A percentile compares a stretch with the other conserved stretches of the same genome.
phyloP scores from a whole-genome alignment of 2,329 filamentous ascomycete genomes.

The Fusarium sp. region DNA sequence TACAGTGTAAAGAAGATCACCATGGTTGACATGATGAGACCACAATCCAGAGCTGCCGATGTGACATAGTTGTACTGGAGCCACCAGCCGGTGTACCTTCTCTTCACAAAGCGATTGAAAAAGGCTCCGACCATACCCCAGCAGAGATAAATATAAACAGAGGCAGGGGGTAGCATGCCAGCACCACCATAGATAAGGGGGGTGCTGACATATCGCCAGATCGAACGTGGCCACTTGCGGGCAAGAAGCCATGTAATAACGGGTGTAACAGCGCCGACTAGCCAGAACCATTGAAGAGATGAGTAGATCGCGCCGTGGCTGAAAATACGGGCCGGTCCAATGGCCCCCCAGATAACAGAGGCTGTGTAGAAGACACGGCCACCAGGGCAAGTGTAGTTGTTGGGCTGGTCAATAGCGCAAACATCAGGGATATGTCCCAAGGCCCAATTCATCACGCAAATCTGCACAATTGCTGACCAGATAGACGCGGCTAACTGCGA shows the following conservation, averaged over 20 bases:
- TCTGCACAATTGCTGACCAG: conserved; percentile 73
- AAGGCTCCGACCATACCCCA: conserved; percentile 77
- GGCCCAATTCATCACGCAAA: conserved; percentile 76
- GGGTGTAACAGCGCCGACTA: conserved; percentile 73
- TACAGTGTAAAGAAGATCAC: conserved; percentile 78
- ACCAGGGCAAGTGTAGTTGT: conserved; percentile 69
- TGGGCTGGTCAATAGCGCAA: conserved; percentile 66
- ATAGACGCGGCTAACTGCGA: conserved; percentile 71
- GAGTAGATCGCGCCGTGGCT: conserved; percentile 72
- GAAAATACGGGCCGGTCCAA: conserved; percentile 79
- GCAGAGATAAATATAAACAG: conserved; percentile 76
- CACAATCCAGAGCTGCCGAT: conserved; percentile 77
- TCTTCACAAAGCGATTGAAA: conserved; percentile 77
- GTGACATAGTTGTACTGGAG: conserved; percentile 82
- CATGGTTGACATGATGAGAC: conserved; percentile 74
- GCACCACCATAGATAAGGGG: conserved; percentile 77
- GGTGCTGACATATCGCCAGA: conserved; percentile 75
- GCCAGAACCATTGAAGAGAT: conserved; percentile 77
- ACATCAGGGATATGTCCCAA: conserved; percentile 72
- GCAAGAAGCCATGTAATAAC: conserved; percentile 74
- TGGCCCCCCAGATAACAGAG: conserved; percentile 79
- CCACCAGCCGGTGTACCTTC: conserved; percentile 79
- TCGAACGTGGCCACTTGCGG: conserved; percentile 70
- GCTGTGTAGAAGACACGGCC: conserved; percentile 74
- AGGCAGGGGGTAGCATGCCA: conserved; percentile 75